Evolutionary conservation across 202 grass and related monocot species (phyloP).

Genomic region (Schoenoplectus triqueter): DNA sequence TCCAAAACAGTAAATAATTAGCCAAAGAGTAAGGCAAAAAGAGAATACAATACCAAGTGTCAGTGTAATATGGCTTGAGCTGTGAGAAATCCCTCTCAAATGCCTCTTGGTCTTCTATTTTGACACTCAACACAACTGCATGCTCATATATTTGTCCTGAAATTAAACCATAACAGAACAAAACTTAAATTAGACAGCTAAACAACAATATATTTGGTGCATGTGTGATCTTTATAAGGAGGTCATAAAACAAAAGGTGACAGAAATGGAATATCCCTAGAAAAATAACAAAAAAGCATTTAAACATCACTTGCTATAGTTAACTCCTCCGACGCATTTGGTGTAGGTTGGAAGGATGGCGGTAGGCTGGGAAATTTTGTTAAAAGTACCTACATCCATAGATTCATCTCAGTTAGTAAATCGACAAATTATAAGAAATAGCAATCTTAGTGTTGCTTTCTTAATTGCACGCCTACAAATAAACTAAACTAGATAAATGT

Average conservation of each 20-base stretch:
- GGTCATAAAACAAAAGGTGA: neutral
- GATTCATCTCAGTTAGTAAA: neutral
- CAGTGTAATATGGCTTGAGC: constrained; percentile 90
- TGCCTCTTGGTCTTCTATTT: constrained; percentile 59
- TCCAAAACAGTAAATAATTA: neutral
- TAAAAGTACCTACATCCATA: constrained; percentile 65
- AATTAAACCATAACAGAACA: constrained; percentile 31
- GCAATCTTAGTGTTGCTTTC: neutral
- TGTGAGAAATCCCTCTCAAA: constrained; percentile 87
- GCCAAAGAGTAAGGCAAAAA: constrained; percentile 9
- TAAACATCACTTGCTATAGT: constrained; percentile 66
- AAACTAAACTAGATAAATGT: neutral
- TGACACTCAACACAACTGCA: constrained; percentile 71
- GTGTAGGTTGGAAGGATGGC: constrained; percentile 73
- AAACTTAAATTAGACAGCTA: constrained; percentile 27
- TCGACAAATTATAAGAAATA: constrained; percentile 22
- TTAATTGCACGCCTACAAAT: neutral
- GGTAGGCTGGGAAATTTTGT: constrained; percentile 94
- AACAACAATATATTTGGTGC: constrained; percentile 8
- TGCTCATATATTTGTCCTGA: constrained; percentile 72
- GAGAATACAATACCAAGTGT: constrained; percentile 59
- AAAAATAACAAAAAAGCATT: neutral
- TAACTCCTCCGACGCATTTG: constrained; percentile 77
- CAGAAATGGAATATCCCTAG: neutral
- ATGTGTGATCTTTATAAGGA: neutral